These are phyloP conservation scores for Ascochyta lentis DNA, from an alignment of 2,329 filamentous ascomycete genomes.

Conservation along the genomic window DNA sequence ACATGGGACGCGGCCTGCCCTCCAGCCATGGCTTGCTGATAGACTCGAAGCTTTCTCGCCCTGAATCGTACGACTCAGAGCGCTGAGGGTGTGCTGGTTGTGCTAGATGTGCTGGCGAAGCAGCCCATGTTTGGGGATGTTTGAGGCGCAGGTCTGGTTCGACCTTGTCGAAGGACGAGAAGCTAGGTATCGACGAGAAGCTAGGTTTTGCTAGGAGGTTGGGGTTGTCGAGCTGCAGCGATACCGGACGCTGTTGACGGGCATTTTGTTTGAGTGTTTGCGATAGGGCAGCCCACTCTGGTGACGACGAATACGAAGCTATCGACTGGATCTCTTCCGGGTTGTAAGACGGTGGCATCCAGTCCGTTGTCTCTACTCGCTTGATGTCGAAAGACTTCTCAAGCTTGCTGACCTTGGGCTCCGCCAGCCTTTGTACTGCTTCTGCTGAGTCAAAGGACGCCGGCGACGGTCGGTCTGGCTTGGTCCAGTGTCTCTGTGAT, in stretches of 20 bases:
- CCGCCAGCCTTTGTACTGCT: constrained; percentile 17
- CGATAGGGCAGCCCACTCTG: constrained; percentile 33
- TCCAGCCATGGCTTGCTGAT: constrained; percentile 27
- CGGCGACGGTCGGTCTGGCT: constrained; percentile 23
- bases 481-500: constrained; percentile 26
- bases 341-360: constrained; percentile 31
- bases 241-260: constrained; percentile 22
- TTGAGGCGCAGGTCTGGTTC: constrained; percentile 23
- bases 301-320: constrained; percentile 25
- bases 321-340: constrained; percentile 18
- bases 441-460: constrained; percentile 27
- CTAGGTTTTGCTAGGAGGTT: constrained; percentile 14
- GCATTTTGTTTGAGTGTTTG: constrained; percentile 25
- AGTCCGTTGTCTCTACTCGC: constrained; percentile 21
- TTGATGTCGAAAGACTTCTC: constrained; percentile 26
- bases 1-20: constrained; percentile 31
- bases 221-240: constrained; percentile 22
- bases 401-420: constrained; percentile 20
- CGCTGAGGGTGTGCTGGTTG: constrained; percentile 23
- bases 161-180: constrained; percentile 25
- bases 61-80: constrained; percentile 11
- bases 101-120: constrained; percentile 17
- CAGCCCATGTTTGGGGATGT: constrained; percentile 26
- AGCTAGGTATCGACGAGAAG: constrained; percentile 15
- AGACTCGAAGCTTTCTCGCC: constrained; percentile 19